These are phyloP conservation scores for Vitis hybrid DNA, from an alignment of 177 flowering plant species.

Conservation along the genomic window DNA sequence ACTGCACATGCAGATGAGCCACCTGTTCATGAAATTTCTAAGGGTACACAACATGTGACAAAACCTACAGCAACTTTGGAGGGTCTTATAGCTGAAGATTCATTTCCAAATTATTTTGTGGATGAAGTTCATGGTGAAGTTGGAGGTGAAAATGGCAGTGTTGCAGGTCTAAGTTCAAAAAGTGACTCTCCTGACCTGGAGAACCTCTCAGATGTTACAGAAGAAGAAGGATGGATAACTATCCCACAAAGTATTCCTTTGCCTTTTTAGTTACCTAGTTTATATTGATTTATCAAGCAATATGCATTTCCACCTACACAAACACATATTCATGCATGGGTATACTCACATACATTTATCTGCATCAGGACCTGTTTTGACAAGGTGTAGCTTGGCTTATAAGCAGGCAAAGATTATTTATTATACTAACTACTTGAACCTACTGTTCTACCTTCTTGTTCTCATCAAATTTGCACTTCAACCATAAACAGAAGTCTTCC, in stretches of 20 bases:
- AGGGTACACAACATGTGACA: constrained; percentile 21
- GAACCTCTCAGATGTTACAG: constrained; percentile 66
- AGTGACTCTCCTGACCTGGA: constrained; percentile 24
- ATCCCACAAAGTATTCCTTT: constrained; percentile 65
- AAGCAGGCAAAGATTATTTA: not conserved
- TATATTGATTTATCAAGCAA: not conserved
- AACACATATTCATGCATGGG: too few relatives aligned
- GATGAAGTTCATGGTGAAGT: constrained; percentile 34
- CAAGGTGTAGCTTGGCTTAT: not conserved
- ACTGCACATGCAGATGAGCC: constrained; percentile 37
- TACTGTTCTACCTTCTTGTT: not conserved
- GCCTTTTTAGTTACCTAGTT: not conserved
- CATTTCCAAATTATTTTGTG: constrained; percentile 29
- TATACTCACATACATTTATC: too few relatives aligned
- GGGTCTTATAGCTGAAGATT: constrained; percentile 77
- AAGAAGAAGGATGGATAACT: constrained; percentile 83
- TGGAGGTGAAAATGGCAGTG: constrained; percentile 31
- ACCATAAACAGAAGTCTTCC: not conserved
- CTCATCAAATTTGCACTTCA: not conserved
- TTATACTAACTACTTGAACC: not conserved
- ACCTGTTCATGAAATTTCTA: constrained; percentile 30
- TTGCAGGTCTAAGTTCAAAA: constrained; percentile 26
- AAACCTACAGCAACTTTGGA: constrained; percentile 56
- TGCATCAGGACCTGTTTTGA: not conserved
- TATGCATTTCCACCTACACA: not conserved